Conservation (phyloP, 2,329 filamentous ascomycete genomes). For the Chrysoporthe cubensis region DNA sequence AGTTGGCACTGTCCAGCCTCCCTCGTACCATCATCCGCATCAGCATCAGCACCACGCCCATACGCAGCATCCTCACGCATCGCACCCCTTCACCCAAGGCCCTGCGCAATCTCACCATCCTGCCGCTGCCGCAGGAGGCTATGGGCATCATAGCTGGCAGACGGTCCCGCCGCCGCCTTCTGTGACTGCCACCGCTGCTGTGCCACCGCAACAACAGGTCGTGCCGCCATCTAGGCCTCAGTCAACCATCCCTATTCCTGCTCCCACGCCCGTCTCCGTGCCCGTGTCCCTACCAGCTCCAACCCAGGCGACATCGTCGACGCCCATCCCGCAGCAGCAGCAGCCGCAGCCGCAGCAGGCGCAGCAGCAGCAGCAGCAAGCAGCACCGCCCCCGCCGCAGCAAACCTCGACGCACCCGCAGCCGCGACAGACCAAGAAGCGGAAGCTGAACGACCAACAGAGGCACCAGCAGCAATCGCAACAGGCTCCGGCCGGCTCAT, state of each 20-base stretch:
- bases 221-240: slow-evolving; percentile 29
- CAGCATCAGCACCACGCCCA: slow-evolving; percentile 22
- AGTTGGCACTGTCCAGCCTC: slow-evolving; percentile 29
- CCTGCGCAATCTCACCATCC: slow-evolving; percentile 29
- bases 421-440: slow-evolving; percentile 29
- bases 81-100: slow-evolving; percentile 27
- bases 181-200: slow-evolving; percentile 23
- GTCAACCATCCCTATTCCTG: slow-evolving; percentile 26
- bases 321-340: slow-evolving; percentile 20
- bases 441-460: slow-evolving; percentile 28
- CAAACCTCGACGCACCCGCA: slow-evolving; percentile 19
- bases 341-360: slow-evolving; percentile 13
- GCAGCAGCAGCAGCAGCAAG: slow-evolving; percentile 5
- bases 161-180: slow-evolving; percentile 32
- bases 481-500: slow-evolving; percentile 28
- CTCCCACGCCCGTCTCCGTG: slow-evolving; percentile 26
- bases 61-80: slow-evolving; percentile 22
- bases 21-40: slow-evolving; percentile 22
- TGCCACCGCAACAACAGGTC: slow-evolving; percentile 30
- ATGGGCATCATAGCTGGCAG: slow-evolving; percentile 30
- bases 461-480: slow-evolving; percentile 33
- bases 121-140: slow-evolving; percentile 27
- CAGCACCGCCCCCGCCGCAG: slow-evolving; percentile 4
- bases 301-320: slow-evolving; percentile 23
- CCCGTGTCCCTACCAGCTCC: slow-evolving; percentile 22